phyloP scores from a whole-genome alignment of 306 rosid genomes.

The Quercus dentata region DNA sequence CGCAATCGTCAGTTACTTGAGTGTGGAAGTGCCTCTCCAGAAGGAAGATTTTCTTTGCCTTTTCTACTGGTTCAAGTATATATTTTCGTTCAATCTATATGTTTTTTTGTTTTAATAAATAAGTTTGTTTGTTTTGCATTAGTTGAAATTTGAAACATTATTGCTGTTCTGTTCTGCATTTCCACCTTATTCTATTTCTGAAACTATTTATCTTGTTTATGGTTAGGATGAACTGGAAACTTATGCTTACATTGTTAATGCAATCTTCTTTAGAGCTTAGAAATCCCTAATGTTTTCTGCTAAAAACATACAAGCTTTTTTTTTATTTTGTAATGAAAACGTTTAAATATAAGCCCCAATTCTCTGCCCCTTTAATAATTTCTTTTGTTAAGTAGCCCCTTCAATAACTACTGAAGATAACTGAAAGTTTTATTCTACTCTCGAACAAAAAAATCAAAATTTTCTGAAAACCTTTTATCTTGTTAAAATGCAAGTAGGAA shows the following conservation, averaged over 20 bases:
- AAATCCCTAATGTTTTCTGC: neutral
- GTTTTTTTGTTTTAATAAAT: neutral
- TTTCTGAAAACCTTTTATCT: neutral
- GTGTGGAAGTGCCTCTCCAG: constrained; percentile 12
- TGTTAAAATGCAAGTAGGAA: neutral
- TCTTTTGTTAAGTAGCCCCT: no score
- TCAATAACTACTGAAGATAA: neutral
- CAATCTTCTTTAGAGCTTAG: neutral
- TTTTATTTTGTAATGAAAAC: neutral
- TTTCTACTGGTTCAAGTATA: constrained; percentile 37
- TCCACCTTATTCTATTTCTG: neutral
- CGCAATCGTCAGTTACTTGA: constrained; percentile 28
- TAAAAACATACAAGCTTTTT: neutral
- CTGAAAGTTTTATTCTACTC: neutral
- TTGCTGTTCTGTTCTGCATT: neutral
- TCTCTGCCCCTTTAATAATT: neutral
- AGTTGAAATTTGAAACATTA: neutral
- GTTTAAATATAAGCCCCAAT: neutral
- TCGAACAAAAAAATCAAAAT: neutral
- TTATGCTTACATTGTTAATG: neutral
- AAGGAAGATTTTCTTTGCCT: constrained; percentile 35
- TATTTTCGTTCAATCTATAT: neutral
- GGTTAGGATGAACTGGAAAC: neutral
- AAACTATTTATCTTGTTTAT: neutral
- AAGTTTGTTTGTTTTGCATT: no score